Base-by-base conservation (phyloP, 495 filamentous ascomycete genomes). In the Cladorrhinum samala region DNA sequence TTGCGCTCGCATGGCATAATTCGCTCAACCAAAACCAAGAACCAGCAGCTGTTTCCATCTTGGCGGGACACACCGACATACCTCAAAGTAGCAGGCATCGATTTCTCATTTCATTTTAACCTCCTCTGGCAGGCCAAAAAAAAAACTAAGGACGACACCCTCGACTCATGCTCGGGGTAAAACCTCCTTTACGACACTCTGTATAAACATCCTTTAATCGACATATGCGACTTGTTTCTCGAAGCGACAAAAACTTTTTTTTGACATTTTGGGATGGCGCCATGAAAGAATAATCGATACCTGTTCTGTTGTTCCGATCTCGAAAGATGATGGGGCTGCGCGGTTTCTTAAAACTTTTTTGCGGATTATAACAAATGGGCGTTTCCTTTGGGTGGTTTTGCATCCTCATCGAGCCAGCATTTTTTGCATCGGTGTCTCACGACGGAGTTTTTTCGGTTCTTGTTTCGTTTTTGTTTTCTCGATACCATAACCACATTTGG, bases 201-300 rank as follows among this genome's bases (percentile, higher is more conserved):
- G 67, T 68, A 68, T 63, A 70, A 68, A 68, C 50, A 52, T 44
- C 53, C 55, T 58, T 57, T 63, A 60, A 60, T 64, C 65, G 63
- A 68, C 65, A 68, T 63, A 64, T 38, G 53, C 42, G 50, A 49
- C 46, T 53, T 53, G 49, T 46, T 55, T 54, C 56, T 54, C 50
- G 47, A 64, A 62, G 57, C 65, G 63, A 38, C 49, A 58, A 57
- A 65, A 57, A 59, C 17, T 44, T 27, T 62, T 60, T 55, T 62
- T 60, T 55, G 55, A 62, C 60, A 59, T 66, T 65, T 53, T 60
- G 45, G 59, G 65, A 69, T 50, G 61, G 65, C 67, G 63, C 63
- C 56, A 63, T 54, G 54, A 63, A 65, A 70, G 63, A 63, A 50
- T 56, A 50, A 65, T 67, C 65, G 65, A 68, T 68, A 68, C 67